Evolutionary conservation across 805 yeast species (phyloP), one percentile per base, ranked within the genome.

Genomic region (Brettanomyces custersianus): DNA sequence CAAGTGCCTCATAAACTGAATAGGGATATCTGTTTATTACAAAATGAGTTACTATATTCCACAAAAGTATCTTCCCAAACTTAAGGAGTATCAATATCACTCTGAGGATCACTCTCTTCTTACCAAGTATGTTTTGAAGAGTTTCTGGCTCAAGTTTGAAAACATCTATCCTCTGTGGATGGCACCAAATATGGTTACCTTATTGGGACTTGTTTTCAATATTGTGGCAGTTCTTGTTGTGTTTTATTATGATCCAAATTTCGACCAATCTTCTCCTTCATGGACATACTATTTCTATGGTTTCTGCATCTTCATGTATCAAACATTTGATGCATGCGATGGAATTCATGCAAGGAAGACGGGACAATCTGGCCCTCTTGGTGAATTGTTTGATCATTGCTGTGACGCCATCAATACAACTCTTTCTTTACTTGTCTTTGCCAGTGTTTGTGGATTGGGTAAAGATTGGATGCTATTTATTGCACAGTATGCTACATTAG

Each of bases 271-370:
- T 3, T 65, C 72, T 10, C 96, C 97, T 5, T 56, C 70, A 23
- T 84, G 94, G 94, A 70, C 79, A 13, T 84, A 81, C 54, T 70
- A 72, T 45, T 62, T 78, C 31, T 83, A 84, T 54, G 96, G 94
- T 0, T 52, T 82, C 42, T 90, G 94, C 5, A 61, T 88, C 45
- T 87, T 88, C 53, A 63, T 87, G 70, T 88, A 88, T 57, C 97
- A 88, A 56, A 88, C 96, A 0, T 86, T 88, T 56, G 97, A 88
- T 57, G 95, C 95, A 0, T 83, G 95, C 58, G 97, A 88, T 58
- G 97, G 97, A 4, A 72, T 82, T 44, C 97, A 88, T 57, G 96
- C 96, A 18, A 76, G 97, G 53, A 74, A 90, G 51, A 88, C 96
- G 1, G 94, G 94, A n/a, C 94, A 86, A 58, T 74, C 85, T 42